Evolutionary conservation across 495 filamentous ascomycete genomes (phyloP).

Genomic region (Penicillium bovifimosum): DNA sequence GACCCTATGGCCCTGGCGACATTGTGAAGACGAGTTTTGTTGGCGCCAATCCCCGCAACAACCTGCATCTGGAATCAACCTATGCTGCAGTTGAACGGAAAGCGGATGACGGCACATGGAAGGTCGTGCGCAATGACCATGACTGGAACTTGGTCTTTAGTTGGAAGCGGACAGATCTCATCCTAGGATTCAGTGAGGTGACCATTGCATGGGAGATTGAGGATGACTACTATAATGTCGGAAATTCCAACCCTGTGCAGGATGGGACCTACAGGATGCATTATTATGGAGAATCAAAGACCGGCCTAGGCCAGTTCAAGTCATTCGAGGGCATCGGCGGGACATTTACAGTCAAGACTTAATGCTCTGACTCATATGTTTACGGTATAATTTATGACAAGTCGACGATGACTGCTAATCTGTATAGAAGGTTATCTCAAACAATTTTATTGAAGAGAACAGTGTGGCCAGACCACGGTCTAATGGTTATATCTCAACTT

Average conservation of each 20-base stretch:
- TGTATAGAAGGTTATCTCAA: not conserved
- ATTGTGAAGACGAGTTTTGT: conserved; percentile 65
- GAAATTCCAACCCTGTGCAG: conserved; percentile 33
- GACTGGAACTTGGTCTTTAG: conserved; percentile 25
- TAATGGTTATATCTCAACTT: not conserved
- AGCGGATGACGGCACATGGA: conserved; percentile 53
- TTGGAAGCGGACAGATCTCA: conserved; percentile 68
- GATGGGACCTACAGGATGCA: conserved; percentile 69
- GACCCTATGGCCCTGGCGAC: conserved; percentile 51
- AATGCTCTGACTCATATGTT: not conserved
- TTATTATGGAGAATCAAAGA: conserved; percentile 84
- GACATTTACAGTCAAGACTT: conserved; percentile 49
- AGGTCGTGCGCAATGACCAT: conserved; percentile 44
- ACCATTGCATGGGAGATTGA: conserved; percentile 75
- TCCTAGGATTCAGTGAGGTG: conserved; percentile 76
- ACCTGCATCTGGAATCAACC: conserved; percentile 71
- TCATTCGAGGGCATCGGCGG: conserved; percentile 72
- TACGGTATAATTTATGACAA: not conserved
- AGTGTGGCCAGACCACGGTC: not conserved
- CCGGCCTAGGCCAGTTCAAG: conserved; percentile 57
- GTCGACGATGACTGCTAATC: not conserved
- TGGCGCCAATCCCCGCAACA: conserved; percentile 86
- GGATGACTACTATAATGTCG: conserved; percentile 43
- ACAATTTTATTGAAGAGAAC: not conserved
- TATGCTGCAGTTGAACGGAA: conserved; percentile 74